phyloP scores from a whole-genome alignment of 331 rosid species.

The Acacia concinna region DNA sequence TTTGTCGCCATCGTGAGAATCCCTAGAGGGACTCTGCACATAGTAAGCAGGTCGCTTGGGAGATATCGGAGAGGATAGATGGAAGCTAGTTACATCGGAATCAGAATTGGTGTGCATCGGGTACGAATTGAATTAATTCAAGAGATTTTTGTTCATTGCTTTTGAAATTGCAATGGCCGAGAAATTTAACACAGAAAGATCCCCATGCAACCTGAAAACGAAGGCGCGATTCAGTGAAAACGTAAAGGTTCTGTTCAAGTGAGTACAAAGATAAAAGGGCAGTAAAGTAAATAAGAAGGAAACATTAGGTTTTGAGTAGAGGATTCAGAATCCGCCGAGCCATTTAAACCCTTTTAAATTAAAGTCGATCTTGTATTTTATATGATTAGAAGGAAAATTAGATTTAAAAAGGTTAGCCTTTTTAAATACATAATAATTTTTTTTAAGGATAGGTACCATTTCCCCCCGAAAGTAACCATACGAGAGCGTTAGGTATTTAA shows the following conservation, averaged over 20 bases:
- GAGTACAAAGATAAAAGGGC: neutral
- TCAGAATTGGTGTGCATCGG: slow-evolving; percentile 69
- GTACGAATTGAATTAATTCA: neutral
- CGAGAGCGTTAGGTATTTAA: no score
- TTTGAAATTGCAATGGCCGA: neutral
- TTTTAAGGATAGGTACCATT: no score
- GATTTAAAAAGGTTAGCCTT: no score
- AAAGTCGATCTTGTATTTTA: no score
- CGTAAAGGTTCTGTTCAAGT: no score
- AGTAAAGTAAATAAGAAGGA: neutral
- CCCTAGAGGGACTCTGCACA: slow-evolving; percentile 77
- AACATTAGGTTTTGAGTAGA: no score
- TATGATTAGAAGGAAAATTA: no score
- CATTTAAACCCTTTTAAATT: no score
- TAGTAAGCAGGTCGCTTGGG: slow-evolving; percentile 67
- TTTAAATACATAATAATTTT: no score
- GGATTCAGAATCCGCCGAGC: no score
- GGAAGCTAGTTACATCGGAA: slow-evolving; percentile 72
- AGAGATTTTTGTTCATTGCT: neutral
- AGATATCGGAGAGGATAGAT: slow-evolving; percentile 61
- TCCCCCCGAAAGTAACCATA: no score
- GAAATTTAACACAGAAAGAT: neutral
- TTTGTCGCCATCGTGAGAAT: slow-evolving; percentile 84
- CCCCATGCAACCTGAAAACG: neutral
- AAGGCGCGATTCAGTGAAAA: neutral